Evolutionary conservation across 2,329 filamentous ascomycete genomes (phyloP).

Genomic region (Alternaria ethzedia): DNA sequence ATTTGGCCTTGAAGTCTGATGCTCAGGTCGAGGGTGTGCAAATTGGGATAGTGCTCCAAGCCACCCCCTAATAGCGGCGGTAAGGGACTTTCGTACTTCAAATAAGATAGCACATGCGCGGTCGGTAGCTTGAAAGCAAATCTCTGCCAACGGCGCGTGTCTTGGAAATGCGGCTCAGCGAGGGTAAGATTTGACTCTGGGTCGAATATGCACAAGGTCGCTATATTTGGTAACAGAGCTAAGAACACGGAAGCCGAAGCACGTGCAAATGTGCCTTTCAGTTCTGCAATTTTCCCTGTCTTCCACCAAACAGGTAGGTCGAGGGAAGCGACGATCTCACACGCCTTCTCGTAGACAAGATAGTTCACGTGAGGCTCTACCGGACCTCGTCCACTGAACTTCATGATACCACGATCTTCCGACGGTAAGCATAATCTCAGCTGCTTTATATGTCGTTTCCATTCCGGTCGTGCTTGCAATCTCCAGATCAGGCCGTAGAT

Average conservation of each 20-base stretch:
- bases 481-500: constrained; percentile 4
- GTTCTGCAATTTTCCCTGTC: background rate
- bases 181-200: background rate
- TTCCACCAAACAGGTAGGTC: constrained; percentile 4
- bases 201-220: constrained; percentile 14
- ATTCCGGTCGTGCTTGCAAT: constrained; percentile 4
- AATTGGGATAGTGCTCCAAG: background rate
- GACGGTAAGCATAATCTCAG: constrained; percentile 11
- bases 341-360: background rate
- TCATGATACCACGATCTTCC: background rate
- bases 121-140: background rate
- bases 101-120: background rate
- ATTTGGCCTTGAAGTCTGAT: background rate
- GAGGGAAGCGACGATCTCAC: background rate
- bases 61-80: background rate
- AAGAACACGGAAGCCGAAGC: background rate
- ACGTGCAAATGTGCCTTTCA: background rate
- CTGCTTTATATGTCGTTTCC: constrained; percentile 10
- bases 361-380: background rate
- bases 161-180: background rate
- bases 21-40: constrained; percentile 7
- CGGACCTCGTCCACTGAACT: accelerated
- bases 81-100: background rate
- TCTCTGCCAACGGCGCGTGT: background rate
- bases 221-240: constrained; percentile 7